A percentile compares a stretch with the other conserved stretches of the same genome.
These are phyloP conservation scores for Ogataea glucozyma DNA, from an alignment of 805 yeast species.

Conservation along the genomic window DNA sequence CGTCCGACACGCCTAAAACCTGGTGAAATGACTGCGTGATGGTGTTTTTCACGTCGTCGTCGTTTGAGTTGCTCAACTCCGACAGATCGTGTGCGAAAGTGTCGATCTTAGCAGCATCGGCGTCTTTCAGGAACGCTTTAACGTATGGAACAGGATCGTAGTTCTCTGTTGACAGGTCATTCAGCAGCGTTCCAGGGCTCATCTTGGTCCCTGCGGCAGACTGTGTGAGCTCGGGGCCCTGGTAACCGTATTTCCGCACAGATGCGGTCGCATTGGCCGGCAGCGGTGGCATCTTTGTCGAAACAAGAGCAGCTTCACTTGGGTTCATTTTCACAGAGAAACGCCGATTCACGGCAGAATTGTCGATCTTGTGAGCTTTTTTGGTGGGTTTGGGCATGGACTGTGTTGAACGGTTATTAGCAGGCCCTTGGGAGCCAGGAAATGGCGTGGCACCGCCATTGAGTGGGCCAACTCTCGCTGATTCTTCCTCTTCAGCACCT, in stretches of 20 bases:
- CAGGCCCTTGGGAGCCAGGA: slow-evolving; percentile 9
- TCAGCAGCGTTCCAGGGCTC: slow-evolving; percentile 32
- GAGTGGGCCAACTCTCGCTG: too few species aligned
- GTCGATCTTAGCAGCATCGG: slow-evolving; percentile 72
- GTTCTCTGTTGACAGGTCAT: slow-evolving; percentile 39
- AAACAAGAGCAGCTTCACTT: slow-evolving; percentile 15
- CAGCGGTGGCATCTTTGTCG: slow-evolving; percentile 14
- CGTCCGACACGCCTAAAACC: slow-evolving; percentile 58
- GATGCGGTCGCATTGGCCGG: slow-evolving; percentile 11
- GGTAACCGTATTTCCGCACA: slow-evolving; percentile 7
- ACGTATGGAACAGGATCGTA: slow-evolving; percentile 53
- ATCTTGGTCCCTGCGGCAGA: slow-evolving; percentile 4
- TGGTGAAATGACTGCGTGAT: slow-evolving; percentile 65
- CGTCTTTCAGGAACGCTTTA: slow-evolving; percentile 53
- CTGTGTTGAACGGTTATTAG: not conserved
- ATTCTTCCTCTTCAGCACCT: not conserved
- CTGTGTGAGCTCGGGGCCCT: not conserved
- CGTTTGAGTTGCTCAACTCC: slow-evolving; percentile 50
- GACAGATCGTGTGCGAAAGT: slow-evolving; percentile 59
- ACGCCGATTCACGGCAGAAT: slow-evolving; percentile 25
- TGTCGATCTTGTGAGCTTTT: slow-evolving; percentile 23
- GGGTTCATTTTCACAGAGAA: slow-evolving; percentile 26
- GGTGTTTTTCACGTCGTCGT: slow-evolving; percentile 56
- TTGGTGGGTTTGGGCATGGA: slow-evolving; percentile 9
- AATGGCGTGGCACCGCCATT: too few species aligned